Evolutionary conservation across 2,329 filamentous ascomycete species (phyloP), one percentile per base, ranked within the genome.

Genomic region (Trichoderma atroviride): DNA sequence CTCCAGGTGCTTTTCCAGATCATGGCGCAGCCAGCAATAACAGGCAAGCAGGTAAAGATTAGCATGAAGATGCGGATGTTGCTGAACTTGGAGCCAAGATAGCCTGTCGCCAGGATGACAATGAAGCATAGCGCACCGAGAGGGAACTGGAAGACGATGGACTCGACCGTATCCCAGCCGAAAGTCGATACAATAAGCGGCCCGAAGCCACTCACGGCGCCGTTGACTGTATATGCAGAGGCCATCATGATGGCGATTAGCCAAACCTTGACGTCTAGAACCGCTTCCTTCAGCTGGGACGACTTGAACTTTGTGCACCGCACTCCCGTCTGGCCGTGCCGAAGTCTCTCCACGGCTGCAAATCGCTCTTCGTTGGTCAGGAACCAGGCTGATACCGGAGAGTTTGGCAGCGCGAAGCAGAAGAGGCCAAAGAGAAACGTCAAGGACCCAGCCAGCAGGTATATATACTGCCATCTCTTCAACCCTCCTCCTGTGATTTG

Each of bases 121-220:
- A 92, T 80, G 70, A 91, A 84, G 74, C 88, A 91, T n/a, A 94
- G 76, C 0, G 81, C 89, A 1, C 91, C 91, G 0, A 93, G 84
- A 0, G 92, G 92, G 70, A 94, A 93, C 74, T 94, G 91, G 75
- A 91, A 89, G 0, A 93, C 82, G 70, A 94, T 92, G 0, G 89
- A 86, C 37, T 90, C 83, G 0, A 91, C 83, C 0, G 86, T 84
- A 27, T 83, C 83, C 79, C 86, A 92, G 68, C 90, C 90, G 75
- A 92, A 92, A 0, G 90, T 92, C 0, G 85, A 88, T 1, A 93
- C 89, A 70, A 92, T 92, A 1, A 92, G 80, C 0, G 90, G 90
- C 0, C 90, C 90, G 74, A 92, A 92, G 0, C 90, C 90, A 43
- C 85, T 87, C 13, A 92, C 87, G 7, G 90, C 91, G 11, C 90